These are phyloP conservation scores for Podosphaera fusca DNA, from an alignment of 2,329 filamentous ascomycete species.

Conservation along the genomic window DNA sequence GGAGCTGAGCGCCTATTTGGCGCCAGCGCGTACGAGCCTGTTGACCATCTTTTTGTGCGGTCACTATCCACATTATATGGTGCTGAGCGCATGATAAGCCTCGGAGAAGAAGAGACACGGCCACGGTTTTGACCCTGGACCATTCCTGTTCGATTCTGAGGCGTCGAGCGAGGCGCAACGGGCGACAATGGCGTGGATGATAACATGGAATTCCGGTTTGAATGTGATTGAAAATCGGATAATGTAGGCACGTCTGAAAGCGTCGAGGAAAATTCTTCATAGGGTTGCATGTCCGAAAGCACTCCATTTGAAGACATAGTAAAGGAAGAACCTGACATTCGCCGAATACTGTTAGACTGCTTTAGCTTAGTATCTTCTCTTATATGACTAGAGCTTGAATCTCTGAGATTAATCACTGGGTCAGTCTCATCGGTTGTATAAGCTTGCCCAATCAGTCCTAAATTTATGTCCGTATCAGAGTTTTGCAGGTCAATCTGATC, in stretches of 20 bases:
- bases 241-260: slow-evolving; percentile 46
- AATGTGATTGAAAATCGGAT: slow-evolving; percentile 42
- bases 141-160: slow-evolving; percentile 34
- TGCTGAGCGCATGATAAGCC: slow-evolving; percentile 41
- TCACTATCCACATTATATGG: slow-evolving; percentile 47
- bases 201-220: slow-evolving; percentile 46
- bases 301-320: slow-evolving; percentile 44
- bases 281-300: slow-evolving; percentile 44
- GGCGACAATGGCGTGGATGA: slow-evolving; percentile 50
- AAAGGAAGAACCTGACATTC: slow-evolving; percentile 51
- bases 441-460: slow-evolving; percentile 27
- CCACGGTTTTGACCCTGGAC: slow-evolving; percentile 43
- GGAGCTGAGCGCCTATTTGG: slow-evolving; percentile 32
- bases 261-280: slow-evolving; percentile 45
- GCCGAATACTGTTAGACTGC: slow-evolving; percentile 29
- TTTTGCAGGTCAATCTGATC: slow-evolving; percentile 31
- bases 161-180: slow-evolving; percentile 42
- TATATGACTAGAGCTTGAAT: slow-evolving; percentile 25
- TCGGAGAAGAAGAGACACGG: slow-evolving; percentile 47
- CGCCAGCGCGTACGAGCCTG: slow-evolving; percentile 42
- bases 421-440: slow-evolving; percentile 39
- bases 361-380: slow-evolving; percentile 27
- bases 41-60: slow-evolving; percentile 56
- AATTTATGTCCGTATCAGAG: slow-evolving; percentile 32
- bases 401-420: slow-evolving; percentile 36